Evolutionary conservation across 495 filamentous ascomycete genomes (phyloP), one percentile per base, ranked within the genome.

Genomic region (Viridothelium virens): DNA sequence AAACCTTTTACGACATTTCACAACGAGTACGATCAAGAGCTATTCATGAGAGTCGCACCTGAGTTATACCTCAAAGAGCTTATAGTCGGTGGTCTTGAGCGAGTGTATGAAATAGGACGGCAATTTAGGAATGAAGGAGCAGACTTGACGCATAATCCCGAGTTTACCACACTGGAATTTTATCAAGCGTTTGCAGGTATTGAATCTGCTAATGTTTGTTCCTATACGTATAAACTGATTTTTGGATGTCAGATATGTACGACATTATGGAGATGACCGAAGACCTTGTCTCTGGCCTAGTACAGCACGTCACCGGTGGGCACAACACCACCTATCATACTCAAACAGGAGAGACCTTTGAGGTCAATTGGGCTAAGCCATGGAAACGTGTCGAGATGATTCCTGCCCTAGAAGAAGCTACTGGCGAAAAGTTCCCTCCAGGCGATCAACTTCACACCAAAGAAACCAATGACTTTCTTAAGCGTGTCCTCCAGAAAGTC

Each of bases 301-400:
- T 97, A 71, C 91, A 97, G 83, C 80, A 89, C 62, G 81, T 97
- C 48, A 95, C 90, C 16, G 94, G 94, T 48, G 82, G 86, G 37
- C 91, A 92, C 73, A 81, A 85, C 73, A 99, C 94, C 65, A 87
- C 81, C 64, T 97, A 91, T 80, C 80, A 84, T 70, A 94, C 89
- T 0, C 89, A 92, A 73, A 79, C 83, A 61, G 93, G 95, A 56
- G 90, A 96, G 77, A 82, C 82, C 41, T 91, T 91, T 78, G 83
- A 90, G 18, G 87, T 99, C 63, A 96, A 97, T 84, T 99, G 95
- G 95, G 89, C 89, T 76, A 86, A 85, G 47, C 94, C 94, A 33
- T 99, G 95, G 94, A 86, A 88, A 73, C 81, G 91, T 64, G 84
- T 99, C 46, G 90, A 96, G 76, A 99, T 99, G 92, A 97, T 99